Evolutionary conservation across 495 filamentous ascomycete genomes (phyloP).

Genomic region (Pyrenopolyporus hunteri): DNA sequence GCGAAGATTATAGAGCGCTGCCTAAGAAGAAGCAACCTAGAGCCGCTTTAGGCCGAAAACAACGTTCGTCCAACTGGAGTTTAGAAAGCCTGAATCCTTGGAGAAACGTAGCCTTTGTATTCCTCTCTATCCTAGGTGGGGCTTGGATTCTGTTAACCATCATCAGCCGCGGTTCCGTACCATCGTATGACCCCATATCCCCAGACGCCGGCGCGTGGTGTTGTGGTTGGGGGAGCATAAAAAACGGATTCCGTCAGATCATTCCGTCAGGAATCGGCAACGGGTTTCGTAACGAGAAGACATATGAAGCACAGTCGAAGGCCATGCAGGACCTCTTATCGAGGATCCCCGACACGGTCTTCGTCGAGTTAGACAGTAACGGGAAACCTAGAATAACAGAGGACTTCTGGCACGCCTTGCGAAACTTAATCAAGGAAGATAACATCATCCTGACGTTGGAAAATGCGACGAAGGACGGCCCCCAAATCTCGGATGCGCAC

Average conservation of each 20-base stretch:
- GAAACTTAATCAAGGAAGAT: constrained; percentile 42
- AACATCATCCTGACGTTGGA: constrained; percentile 43
- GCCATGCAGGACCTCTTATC: constrained; percentile 38
- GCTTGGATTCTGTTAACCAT: constrained; percentile 7
- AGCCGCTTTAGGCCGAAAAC: too few species aligned
- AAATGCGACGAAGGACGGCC: constrained; percentile 5
- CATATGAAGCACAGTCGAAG: constrained; percentile 12
- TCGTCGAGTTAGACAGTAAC: constrained; percentile 47
- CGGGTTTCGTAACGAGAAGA: not conserved
- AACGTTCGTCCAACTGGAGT: not conserved
- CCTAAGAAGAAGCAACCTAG: too few species aligned
- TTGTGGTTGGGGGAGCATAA: not conserved
- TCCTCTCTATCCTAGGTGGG: constrained; percentile 1
- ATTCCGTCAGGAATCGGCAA: not conserved
- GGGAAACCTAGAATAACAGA: constrained; percentile 55
- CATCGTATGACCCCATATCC: not conserved
- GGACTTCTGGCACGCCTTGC: constrained; percentile 62
- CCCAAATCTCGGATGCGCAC: constrained; percentile 42
- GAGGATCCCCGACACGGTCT: constrained; percentile 47
- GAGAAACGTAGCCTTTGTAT: not conserved
- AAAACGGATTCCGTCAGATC: not conserved
- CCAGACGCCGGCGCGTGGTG: not conserved
- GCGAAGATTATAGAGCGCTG: too few species aligned
- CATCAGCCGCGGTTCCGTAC: not conserved
- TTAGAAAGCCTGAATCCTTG: not conserved